Percentiles rank a stretch among this genome's conserved stretches.
These are phyloP conservation scores for Didymellaceae sp. DNA, from an alignment of 2,329 filamentous ascomycete species.

Conservation along the genomic window DNA sequence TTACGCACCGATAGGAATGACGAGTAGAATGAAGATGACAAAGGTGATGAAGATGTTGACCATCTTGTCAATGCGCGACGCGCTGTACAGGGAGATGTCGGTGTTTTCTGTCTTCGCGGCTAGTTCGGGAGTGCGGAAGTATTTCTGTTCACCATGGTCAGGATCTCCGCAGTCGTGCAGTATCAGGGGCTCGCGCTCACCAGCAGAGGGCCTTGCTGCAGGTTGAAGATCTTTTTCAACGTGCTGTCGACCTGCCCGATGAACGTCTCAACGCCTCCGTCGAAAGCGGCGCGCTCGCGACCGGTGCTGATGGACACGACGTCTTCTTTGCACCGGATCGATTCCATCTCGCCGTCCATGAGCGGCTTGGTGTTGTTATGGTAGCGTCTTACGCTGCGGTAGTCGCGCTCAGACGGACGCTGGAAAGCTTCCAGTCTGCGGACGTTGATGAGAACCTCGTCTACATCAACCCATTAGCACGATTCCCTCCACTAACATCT, in stretches of 20 bases:
- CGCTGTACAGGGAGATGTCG: constrained; percentile 47
- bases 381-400: constrained; percentile 48
- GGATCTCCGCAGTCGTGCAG: not conserved
- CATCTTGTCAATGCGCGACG: constrained; percentile 48
- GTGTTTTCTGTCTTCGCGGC: constrained; percentile 45
- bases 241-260: constrained; percentile 35
- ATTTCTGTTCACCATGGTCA: constrained; percentile 30
- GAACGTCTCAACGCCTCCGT: constrained; percentile 48
- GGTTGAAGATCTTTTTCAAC: constrained; percentile 31
- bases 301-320: constrained; percentile 49
- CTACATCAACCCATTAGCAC: too few species aligned
- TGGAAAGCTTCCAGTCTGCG: constrained; percentile 47
- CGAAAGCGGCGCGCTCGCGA: constrained; percentile 52
- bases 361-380: constrained; percentile 47
- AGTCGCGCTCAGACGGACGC: constrained; percentile 50
- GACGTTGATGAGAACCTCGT: constrained; percentile 51
- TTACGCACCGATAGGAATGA: constrained; percentile 44
- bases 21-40: constrained; percentile 52
- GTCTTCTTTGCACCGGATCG: constrained; percentile 52
- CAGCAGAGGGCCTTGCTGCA: constrained; percentile 32
- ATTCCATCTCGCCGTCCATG: constrained; percentile 44
- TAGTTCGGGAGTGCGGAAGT: constrained; percentile 50
- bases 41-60: constrained; percentile 52
- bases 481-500: too few species aligned
- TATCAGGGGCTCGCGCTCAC: constrained; percentile 12